Percentiles rank a stretch among this genome's conserved stretches.
Evolutionary conservation across 495 filamentous ascomycete species (phyloP).

Genomic region (Darksidea phi): DNA sequence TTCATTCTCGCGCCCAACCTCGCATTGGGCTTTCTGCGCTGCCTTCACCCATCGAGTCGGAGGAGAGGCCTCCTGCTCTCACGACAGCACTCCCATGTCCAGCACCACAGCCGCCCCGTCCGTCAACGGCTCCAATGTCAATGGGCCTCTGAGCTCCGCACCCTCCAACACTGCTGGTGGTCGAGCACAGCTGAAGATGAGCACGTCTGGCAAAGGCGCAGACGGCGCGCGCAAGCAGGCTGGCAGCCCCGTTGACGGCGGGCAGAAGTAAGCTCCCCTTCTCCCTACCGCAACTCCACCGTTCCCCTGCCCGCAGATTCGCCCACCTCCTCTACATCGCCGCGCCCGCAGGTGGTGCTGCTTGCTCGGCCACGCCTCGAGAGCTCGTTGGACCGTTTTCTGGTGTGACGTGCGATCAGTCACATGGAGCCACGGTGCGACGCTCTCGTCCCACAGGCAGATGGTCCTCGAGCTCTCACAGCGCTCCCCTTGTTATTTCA

Average conservation of each 20-base stretch:
- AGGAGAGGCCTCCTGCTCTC: conserved; percentile 23
- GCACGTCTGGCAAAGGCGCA: conserved; percentile 48
- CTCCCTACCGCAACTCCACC: not conserved
- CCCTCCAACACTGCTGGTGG: conserved; percentile 42
- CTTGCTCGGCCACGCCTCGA: conserved; percentile 23
- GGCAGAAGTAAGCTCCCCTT: conserved; percentile 49
- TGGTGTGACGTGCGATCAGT: conserved; percentile 35
- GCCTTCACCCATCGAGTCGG: not conserved
- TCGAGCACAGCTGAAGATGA: conserved; percentile 54
- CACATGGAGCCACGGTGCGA: conserved; percentile 35
- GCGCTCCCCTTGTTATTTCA: not conserved
- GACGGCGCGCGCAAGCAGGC: conserved; percentile 58
- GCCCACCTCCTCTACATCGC: conserved; percentile 2
- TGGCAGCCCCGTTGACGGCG: conserved; percentile 55
- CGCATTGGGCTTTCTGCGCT: conserved; percentile 14
- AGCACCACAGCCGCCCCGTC: conserved; percentile 48
- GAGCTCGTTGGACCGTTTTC: conserved; percentile 32
- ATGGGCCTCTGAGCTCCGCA: conserved; percentile 39
- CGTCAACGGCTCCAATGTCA: conserved; percentile 52
- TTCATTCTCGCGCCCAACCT: not conserved
- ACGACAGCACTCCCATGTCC: conserved; percentile 15
- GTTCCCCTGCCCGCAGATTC: not conserved
- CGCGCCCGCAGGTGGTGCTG: not conserved
- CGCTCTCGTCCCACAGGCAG: conserved; percentile 2
- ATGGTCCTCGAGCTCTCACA: not conserved